These are phyloP conservation scores for Nannizzia gypsea DNA, from an alignment of 2,329 filamentous ascomycete species.

Conservation along the genomic window DNA sequence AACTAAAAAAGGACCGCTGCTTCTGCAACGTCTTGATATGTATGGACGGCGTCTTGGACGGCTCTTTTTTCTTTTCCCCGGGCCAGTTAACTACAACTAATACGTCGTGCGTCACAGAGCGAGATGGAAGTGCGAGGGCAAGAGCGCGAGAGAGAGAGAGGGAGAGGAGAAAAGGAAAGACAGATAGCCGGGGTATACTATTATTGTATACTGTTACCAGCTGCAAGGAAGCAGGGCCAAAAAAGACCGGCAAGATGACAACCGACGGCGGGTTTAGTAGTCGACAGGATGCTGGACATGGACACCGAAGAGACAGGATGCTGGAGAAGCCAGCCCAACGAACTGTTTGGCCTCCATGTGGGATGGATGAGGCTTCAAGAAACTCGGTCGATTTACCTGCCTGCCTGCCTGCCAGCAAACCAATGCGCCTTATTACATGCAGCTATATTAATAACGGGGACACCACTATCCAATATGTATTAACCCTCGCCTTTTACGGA, in stretches of 20 bases:
- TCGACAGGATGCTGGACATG: not conserved
- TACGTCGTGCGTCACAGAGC: not conserved
- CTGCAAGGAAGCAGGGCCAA: too few species aligned
- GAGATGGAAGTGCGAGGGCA: not conserved
- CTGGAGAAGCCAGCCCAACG: conserved; percentile 1
- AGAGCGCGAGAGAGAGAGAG: too few species aligned
- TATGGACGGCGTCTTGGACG: not conserved
- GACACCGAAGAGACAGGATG: not conserved
- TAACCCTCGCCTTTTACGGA: not conserved
- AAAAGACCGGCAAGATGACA: not conserved
- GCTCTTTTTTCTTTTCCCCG: not conserved
- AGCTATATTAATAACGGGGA: conserved; percentile 2
- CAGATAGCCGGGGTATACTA: too few species aligned
- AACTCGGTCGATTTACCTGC: not conserved
- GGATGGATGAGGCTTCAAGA: conserved; percentile 1
- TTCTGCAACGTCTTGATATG: not conserved
- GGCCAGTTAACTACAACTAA: not conserved
- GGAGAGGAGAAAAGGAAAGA: too few species aligned
- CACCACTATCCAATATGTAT: not conserved
- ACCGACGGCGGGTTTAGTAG: not conserved
- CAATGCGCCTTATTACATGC: conserved; percentile 1
- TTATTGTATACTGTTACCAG: too few species aligned
- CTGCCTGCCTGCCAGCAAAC: not conserved
- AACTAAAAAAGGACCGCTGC: not conserved
- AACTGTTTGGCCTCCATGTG: conserved; percentile 3